Percentiles rank a stretch among this genome's conserved stretches.
Evolutionary conservation across 768 basidiomycete species (phyloP).

Genomic region (Mycena filopes): DNA sequence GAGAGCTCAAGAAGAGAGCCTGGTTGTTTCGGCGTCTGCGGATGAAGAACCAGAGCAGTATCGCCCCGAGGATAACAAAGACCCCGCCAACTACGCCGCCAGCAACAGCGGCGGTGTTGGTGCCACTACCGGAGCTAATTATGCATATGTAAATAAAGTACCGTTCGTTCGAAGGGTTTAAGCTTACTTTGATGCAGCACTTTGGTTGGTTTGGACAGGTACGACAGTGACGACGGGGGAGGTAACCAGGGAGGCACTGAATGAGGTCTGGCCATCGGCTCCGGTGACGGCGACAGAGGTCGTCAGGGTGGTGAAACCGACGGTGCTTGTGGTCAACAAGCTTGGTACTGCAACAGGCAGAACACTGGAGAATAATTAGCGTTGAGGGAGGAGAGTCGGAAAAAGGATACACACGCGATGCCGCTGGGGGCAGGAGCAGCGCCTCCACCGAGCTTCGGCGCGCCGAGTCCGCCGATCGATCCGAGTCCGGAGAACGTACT

Average conservation of each 20-base stretch:
- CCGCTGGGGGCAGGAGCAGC: not conserved
- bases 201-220: not conserved
- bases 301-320: not conserved
- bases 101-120: not conserved
- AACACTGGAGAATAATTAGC: conserved; percentile 1
- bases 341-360: not conserved
- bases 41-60: conserved; percentile 28
- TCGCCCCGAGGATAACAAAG: conserved; percentile 13
- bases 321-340: not conserved
- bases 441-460: not conserved
- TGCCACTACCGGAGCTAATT: conserved; percentile 3
- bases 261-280: not conserved
- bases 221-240: not conserved
- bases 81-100: conserved; percentile 16
- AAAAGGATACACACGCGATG: not conserved
- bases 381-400: not conserved
- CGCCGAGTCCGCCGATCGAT: not conserved
- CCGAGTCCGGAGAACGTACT: not conserved
- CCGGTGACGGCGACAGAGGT: not conserved
- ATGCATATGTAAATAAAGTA: not conserved
- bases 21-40: conserved; percentile 28
- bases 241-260: not conserved
- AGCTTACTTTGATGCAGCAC: conserved; percentile 3
- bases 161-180: not conserved
- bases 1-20: conserved; percentile 32